Evolutionary conservation across 371 early-diverging fungal species (phyloP).

Genomic region (Mucor indicus): DNA sequence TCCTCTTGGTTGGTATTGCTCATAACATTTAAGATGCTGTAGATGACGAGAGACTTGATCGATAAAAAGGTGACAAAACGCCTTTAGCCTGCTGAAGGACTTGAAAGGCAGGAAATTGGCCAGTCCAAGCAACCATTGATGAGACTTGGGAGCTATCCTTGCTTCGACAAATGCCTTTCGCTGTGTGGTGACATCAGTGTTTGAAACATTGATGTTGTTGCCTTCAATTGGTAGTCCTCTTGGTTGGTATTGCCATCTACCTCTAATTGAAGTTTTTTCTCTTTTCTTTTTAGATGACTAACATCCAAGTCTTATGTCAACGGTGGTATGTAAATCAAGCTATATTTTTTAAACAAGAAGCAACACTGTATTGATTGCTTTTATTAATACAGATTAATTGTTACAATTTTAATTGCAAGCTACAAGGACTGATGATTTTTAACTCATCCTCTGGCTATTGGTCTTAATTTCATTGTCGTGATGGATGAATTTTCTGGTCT

Average conservation of each 20-base stretch:
- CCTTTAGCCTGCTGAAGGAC: slow-evolving; percentile 6
- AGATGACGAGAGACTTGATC: slow-evolving; percentile 9
- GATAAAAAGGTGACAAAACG: slow-evolving; percentile 6
- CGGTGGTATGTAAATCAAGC: not conserved
- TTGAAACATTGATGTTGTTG: slow-evolving; percentile 1
- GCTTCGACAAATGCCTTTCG: slow-evolving; percentile 11
- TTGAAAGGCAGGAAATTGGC: slow-evolving; percentile 6
- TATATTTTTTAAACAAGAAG: not conserved
- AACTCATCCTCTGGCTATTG: not conserved
- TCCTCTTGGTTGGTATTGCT: slow-evolving; percentile 7
- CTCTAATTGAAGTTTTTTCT: too few relatives aligned
- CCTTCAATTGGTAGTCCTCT: slow-evolving; percentile 9
- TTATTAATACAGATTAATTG: slow-evolving; percentile 3
- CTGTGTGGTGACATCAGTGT: not conserved
- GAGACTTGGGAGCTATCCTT: slow-evolving; percentile 14
- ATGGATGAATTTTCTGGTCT: slow-evolving; percentile 1
- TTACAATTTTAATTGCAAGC: slow-evolving; percentile 1
- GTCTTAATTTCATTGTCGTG: not conserved
- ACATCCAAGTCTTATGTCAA: not conserved
- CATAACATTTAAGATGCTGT: slow-evolving; percentile 1
- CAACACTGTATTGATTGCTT: not conserved
- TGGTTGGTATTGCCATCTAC: slow-evolving; percentile 7
- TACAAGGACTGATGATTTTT: not conserved
- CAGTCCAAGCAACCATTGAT: slow-evolving; percentile 7
- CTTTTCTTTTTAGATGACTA: slow-evolving; percentile 2